A percentile compares a stretch with the other conserved stretches of the same genome.
Conservation (phyloP, 2,329 filamentous ascomycete genomes). For the Cladosporium sp. region DNA sequence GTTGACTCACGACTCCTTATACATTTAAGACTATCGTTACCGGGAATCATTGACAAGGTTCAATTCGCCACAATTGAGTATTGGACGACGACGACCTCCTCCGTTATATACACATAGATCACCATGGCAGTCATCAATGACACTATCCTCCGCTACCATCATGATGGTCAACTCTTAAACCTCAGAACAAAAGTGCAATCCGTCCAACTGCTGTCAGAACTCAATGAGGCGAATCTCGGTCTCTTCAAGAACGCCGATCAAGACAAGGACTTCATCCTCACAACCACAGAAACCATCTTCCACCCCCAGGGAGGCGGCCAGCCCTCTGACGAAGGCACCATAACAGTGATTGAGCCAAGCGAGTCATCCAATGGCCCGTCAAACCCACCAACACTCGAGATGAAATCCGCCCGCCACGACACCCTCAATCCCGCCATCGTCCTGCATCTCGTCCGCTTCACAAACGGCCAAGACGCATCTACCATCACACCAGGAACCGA, state of each 20-base stretch:
- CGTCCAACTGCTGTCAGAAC: not conserved
- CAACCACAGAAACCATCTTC: slow-evolving; percentile 64
- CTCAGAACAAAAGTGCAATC: not conserved
- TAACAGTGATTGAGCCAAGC: slow-evolving; percentile 33
- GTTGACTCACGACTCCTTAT: too few relatives aligned
- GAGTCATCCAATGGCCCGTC: not conserved
- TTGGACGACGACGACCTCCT: not conserved
- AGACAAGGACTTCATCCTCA: slow-evolving; percentile 14
- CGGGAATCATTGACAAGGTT: too few relatives aligned
- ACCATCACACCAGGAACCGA: slow-evolving; percentile 41
- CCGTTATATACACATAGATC: not conserved
- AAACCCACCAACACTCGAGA: slow-evolving; percentile 41
- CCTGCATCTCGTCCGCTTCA: slow-evolving; percentile 62
- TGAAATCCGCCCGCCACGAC: slow-evolving; percentile 56
- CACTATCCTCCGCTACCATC: not conserved
- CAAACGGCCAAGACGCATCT: slow-evolving; percentile 13
- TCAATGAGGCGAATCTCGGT: not conserved
- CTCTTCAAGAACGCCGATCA: slow-evolving; percentile 15
- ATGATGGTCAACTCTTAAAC: not conserved
- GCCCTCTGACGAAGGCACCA: slow-evolving; percentile 62
- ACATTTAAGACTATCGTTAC: too few relatives aligned
- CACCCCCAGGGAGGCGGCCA: slow-evolving; percentile 72
- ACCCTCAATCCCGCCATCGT: slow-evolving; percentile 50
- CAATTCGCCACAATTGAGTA: not conserved
- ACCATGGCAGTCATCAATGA: not conserved